These are phyloP conservation scores for Ceratocystis diversiconidia DNA, from an alignment of 2,329 filamentous ascomycete species.

Conservation along the genomic window DNA sequence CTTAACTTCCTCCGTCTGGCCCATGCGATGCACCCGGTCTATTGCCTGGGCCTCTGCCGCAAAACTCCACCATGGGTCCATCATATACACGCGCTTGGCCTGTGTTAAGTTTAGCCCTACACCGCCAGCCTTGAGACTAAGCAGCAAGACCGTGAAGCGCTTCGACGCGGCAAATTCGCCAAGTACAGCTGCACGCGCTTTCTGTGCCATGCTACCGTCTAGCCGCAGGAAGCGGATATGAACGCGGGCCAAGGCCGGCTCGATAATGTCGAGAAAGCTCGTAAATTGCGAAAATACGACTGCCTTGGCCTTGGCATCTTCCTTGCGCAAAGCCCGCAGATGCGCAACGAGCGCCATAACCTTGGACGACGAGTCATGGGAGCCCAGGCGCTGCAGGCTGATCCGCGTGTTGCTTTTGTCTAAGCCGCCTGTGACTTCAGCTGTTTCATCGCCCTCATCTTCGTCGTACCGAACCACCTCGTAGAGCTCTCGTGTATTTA, in stretches of 20 bases:
- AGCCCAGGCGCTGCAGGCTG: conserved; percentile 45
- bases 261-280: conserved; percentile 83
- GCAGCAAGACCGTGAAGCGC: conserved; percentile 59
- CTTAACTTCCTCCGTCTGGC: conserved; percentile 71
- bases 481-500: conserved; percentile 76
- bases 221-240: conserved; percentile 74
- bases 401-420: conserved; percentile 33
- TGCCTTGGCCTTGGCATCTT: conserved; percentile 60
- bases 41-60: conserved; percentile 94
- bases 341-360: conserved; percentile 65
- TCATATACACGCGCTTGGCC: conserved; percentile 87
- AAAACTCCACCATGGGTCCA: conserved; percentile 99
- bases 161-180: conserved; percentile 47
- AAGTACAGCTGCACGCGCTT: conserved; percentile 65
- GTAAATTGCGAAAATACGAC: conserved; percentile 98
- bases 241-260: conserved; percentile 57
- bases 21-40: conserved; percentile 94
- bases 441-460: conserved; percentile 21
- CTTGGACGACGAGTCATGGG: conserved; percentile 69
- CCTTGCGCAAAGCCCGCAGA: conserved; percentile 52
- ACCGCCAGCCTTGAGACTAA: conserved; percentile 78
- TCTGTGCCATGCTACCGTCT: conserved; percentile 81
- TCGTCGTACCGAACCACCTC: conserved; percentile 75
- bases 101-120: conserved; percentile 87
- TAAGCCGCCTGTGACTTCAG: background rate